These are phyloP conservation scores for Trypanosoma mega DNA, from an alignment of 208 protist species.

Conservation along the genomic window DNA sequence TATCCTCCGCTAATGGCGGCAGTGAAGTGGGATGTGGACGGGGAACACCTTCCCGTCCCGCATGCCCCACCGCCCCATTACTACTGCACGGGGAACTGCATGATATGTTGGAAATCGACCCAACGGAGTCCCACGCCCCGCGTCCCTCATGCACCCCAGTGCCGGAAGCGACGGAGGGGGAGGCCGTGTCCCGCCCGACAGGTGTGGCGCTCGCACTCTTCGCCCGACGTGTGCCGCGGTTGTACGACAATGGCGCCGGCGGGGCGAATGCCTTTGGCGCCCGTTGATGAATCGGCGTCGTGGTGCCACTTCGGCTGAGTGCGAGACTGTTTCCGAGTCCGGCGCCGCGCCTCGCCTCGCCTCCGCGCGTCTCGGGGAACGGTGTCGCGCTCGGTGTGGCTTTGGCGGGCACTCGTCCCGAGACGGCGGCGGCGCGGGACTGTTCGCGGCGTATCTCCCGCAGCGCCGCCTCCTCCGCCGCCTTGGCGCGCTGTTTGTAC, in stretches of 20 bases:
- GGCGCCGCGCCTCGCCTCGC: too few relatives aligned
- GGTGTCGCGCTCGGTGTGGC: too few relatives aligned
- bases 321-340: too few relatives aligned
- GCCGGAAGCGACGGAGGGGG: too few relatives aligned
- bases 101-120: conserved; percentile 73
- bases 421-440: conserved; percentile 34
- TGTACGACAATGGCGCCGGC: neutral
- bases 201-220: too few relatives aligned
- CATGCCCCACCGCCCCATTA: conserved; percentile 21
- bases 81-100: conserved; percentile 61
- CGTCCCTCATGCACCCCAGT: neutral
- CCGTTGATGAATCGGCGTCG: conserved; percentile 8
- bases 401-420: conserved; percentile 1
- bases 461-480: conserved; percentile 69
- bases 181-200: too few relatives aligned
- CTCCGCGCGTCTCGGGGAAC: too few relatives aligned
- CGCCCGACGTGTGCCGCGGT: conserved; percentile 3
- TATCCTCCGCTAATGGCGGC: too few relatives aligned
- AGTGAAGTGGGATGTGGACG: too few relatives aligned
- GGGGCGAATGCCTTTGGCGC: neutral
- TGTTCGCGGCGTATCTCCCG: conserved; percentile 80
- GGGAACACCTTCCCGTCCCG: too few relatives aligned
- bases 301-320: neutral
- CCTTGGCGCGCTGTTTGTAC: conserved; percentile 77
- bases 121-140: conserved; percentile 33